A percentile compares a stretch with the other conserved stretches of the same genome.
Evolutionary conservation across 164 flowering plant species (phyloP).

Genomic region (Stephania cephalantha): DNA sequence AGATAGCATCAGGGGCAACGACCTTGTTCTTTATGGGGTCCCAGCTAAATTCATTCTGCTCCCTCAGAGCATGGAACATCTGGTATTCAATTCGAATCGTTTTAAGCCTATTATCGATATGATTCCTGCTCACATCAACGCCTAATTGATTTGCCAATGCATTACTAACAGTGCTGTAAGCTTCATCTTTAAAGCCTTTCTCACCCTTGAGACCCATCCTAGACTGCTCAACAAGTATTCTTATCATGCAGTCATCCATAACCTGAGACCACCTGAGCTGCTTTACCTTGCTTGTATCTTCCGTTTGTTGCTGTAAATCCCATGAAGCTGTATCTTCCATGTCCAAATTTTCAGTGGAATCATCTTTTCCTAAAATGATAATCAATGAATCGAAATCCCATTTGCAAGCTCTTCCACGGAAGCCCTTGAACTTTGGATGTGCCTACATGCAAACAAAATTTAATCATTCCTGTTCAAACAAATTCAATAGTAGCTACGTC

Average conservation of each 20-base stretch:
- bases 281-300: slow-evolving; percentile 4
- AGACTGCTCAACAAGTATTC: slow-evolving; percentile 4
- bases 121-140: slow-evolving; percentile 10
- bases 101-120: slow-evolving; percentile 13
- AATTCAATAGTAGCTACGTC: not conserved
- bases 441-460: not conserved
- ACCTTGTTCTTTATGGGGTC: slow-evolving; percentile 8
- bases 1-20: slow-evolving; percentile 8
- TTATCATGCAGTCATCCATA: slow-evolving; percentile 15
- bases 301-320: not conserved
- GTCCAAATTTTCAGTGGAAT: not conserved
- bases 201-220: slow-evolving; percentile 10
- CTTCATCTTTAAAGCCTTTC: slow-evolving; percentile 8
- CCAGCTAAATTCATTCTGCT: slow-evolving; percentile 12
- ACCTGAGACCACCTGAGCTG: slow-evolving; percentile 10
- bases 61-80: slow-evolving; percentile 10
- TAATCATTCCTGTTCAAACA: not conserved
- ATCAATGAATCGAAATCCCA: slow-evolving; percentile 10
- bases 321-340: not conserved
- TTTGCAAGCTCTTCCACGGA: slow-evolving; percentile 13
- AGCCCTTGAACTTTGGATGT: slow-evolving; percentile 9
- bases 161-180: slow-evolving; percentile 3
- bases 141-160: slow-evolving; percentile 10
- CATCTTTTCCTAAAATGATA: slow-evolving; percentile 5
- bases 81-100: slow-evolving; percentile 11